phyloP scores from a whole-genome alignment of 2,329 filamentous ascomycete species.

The Xylariomycetidae sp. region DNA sequence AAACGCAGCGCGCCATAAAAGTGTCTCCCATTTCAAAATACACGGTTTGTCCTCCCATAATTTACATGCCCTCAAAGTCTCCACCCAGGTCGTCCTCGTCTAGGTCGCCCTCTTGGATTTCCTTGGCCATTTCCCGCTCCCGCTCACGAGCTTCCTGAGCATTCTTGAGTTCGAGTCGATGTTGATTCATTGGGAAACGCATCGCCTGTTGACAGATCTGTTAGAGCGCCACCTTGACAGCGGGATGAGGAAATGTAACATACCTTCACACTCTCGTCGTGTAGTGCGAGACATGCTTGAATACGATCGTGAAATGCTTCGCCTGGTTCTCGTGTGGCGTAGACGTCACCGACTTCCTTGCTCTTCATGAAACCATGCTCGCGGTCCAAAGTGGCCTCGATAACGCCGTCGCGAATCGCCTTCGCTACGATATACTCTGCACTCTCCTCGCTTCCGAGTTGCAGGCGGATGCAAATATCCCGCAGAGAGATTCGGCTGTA shows the following conservation, averaged over 20 bases:
- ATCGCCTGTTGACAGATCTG: constrained; percentile 87
- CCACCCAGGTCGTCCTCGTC: constrained; percentile 95
- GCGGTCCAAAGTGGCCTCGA: constrained; percentile 89
- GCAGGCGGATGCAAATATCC: constrained; percentile 93
- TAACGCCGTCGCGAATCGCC: constrained; percentile 94
- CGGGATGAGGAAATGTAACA: constrained; percentile 18
- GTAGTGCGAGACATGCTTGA: constrained; percentile 80
- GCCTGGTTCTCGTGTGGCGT: constrained; percentile 89
- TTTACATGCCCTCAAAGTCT: constrained; percentile 90
- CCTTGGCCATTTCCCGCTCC: constrained; percentile 95
- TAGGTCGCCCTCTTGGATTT: constrained; percentile 95
- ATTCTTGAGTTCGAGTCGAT: constrained; percentile 93
- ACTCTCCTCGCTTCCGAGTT: constrained; percentile 91
- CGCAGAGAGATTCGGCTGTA: constrained; percentile 96
- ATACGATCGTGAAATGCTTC: constrained; percentile 98
- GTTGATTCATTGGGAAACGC: constrained; percentile 99
- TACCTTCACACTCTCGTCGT: constrained; percentile 98
- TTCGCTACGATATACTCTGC: constrained; percentile 99
- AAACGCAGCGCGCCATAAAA: constrained; percentile 9
- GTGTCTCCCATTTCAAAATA: constrained; percentile 21
- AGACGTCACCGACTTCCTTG: constrained; percentile 92
- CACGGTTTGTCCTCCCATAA: constrained; percentile 20
- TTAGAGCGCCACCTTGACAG: too few species aligned
- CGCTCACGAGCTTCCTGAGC: constrained; percentile 96
- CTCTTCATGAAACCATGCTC: constrained; percentile 98